phyloP scores from a whole-genome alignment of 2,329 filamentous ascomycete genomes.

The Pseudocercospora crystallina region DNA sequence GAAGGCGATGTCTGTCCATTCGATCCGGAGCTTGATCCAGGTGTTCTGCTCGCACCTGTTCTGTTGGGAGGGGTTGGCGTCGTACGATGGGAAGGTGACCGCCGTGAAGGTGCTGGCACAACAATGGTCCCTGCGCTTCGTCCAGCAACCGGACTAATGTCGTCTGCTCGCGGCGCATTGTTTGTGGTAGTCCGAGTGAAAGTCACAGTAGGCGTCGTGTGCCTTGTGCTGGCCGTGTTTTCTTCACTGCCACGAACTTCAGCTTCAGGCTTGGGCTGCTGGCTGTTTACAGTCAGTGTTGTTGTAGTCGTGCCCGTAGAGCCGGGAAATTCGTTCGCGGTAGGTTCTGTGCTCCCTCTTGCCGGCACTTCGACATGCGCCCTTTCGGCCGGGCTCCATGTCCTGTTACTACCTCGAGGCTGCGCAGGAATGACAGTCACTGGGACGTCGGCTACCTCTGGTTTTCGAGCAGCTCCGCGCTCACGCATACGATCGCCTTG shows the following conservation, averaged over 20 bases:
- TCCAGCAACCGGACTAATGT: conserved; percentile 29
- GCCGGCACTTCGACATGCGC: conserved; percentile 8
- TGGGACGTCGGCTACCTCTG: conserved; percentile 49
- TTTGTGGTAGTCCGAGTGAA: conserved; percentile 3
- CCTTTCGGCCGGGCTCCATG: conserved; percentile 50
- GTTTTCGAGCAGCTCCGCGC: conserved; percentile 36
- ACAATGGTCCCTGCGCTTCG: conserved; percentile 21
- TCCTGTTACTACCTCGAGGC: conserved; percentile 50
- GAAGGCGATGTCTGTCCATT: neutral
- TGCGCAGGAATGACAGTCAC: conserved; percentile 63
- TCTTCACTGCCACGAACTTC: neutral
- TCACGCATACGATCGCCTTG: conserved; percentile 44
- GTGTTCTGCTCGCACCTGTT: neutral
- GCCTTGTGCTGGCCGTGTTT: neutral
- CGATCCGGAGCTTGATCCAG: neutral
- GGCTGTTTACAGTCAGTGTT: conserved; percentile 15
- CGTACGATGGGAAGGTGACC: conserved; percentile 11
- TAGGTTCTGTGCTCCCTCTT: conserved; percentile 2
- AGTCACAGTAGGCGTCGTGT: neutral
- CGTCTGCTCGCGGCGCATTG: conserved; percentile 30
- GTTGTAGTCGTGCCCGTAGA: conserved; percentile 19
- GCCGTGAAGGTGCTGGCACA: conserved; percentile 27
- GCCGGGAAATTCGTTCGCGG: conserved; percentile 4
- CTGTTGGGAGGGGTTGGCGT: conserved; percentile 7
- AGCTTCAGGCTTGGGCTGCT: conserved; percentile 4